Base-by-base conservation (phyloP, 345 rosid genomes). In the Punica granatum region DNA sequence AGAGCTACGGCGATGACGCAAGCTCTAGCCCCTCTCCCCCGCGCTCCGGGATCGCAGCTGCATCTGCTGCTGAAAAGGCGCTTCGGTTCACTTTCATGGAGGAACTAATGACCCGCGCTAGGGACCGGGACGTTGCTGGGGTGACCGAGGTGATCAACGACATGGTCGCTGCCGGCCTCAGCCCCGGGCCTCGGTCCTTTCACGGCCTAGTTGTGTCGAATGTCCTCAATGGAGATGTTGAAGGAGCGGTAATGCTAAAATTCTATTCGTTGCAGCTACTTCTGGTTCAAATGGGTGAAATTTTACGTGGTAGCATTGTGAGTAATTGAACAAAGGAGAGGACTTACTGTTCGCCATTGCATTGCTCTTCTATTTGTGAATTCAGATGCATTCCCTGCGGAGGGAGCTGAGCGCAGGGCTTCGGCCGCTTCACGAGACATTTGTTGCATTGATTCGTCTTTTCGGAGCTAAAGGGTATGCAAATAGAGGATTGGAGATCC, bases 131-230 rank as follows among this genome's bases (percentile, higher is more conserved):
- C 48, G 21, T 84, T 1, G 54, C 67, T 26, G 93, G 88, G 16
- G 98, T 87, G 8, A 82, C 88, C 2, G 89, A 87, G 18, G 90
- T 90, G 77, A 87, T 93, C 60, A 88, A 87, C 53, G 98, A 93
- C 78, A 93, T 93, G 98, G 73, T 93, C 65, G 97, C 98, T 15
- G 97, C 97, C 53, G 98, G 98, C 15, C 82, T 93, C 51, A 76
- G 65, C 74, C 97, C 98, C 30, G 97, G 98, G 31, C 97, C 97
- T 16, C 86, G 97, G 72, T 88, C 98, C 30, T 93, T 86, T 70
- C 98, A 93, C 70, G 98, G 98, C 19, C 87, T 93, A 25, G 85
- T 93, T 30, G 91, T 85, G 3, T 86, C 97, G 41, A 79, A 86
- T 61, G 75, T 71, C 19, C 89, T 93, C 42, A 81, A 75, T 36